These are phyloP conservation scores for Glycine tomentella DNA, from an alignment of 306 rosid genomes.

Conservation along the genomic window DNA sequence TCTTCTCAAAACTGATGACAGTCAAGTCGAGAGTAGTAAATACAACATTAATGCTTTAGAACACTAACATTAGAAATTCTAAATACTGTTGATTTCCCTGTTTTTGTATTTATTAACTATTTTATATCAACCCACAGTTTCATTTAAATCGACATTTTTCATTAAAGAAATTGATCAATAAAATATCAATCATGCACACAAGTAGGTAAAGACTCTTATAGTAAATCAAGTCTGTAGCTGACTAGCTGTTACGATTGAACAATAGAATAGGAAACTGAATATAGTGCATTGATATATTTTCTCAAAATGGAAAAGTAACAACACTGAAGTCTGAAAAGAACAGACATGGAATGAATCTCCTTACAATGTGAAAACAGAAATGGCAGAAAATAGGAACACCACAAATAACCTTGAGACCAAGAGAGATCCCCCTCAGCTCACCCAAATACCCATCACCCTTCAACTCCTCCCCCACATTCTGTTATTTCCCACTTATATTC, in stretches of 20 bases:
- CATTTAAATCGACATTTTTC: background rate
- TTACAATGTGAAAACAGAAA: no score
- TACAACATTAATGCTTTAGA: slow-evolving; percentile 1
- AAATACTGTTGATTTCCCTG: background rate
- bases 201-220: background rate
- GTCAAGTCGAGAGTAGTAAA: slow-evolving; percentile 21
- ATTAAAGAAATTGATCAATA: background rate
- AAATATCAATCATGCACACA: slow-evolving; percentile 17
- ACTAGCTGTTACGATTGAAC: no score
- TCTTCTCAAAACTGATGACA: slow-evolving; percentile 3
- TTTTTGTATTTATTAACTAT: slow-evolving; percentile 26
- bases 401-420: background rate
- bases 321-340: no score
- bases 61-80: slow-evolving; percentile 10
- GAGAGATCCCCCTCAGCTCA: background rate
- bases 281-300: background rate
- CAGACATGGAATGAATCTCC: no score
- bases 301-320: no score
- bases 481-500: no score
- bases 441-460: no score
- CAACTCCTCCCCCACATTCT: no score
- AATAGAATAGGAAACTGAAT: no score
- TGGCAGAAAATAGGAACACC: background rate
- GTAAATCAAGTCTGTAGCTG: slow-evolving; percentile 24
- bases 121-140: slow-evolving; percentile 4